Evolutionary conservation across 2,329 filamentous ascomycete species (phyloP).

Genomic region (Scedosporium apiospermum): DNA sequence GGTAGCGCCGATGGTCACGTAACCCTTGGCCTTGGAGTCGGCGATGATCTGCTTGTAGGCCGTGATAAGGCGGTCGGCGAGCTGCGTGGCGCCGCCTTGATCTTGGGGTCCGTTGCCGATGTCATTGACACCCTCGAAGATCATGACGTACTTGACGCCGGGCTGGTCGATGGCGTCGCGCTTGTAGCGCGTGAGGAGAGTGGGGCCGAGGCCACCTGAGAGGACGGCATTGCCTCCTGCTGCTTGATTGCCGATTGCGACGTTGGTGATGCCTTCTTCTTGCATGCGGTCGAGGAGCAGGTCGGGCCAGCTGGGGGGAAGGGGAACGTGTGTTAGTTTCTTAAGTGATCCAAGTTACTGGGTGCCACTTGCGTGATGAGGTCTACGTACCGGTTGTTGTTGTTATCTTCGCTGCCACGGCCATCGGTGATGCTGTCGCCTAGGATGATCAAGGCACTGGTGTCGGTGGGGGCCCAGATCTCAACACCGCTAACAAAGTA

Average conservation of each 20-base stretch:
- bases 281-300: conserved; percentile 43
- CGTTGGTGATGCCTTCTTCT: conserved; percentile 32
- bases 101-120: conserved; percentile 45
- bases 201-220: conserved; percentile 51
- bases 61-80: conserved; percentile 42
- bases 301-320: conserved; percentile 41
- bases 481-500: conserved; percentile 55
- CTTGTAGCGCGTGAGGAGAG: conserved; percentile 48
- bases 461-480: conserved; percentile 35
- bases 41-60: conserved; percentile 49
- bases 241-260: conserved; percentile 55
- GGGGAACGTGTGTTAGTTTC: not conserved
- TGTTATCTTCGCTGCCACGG: conserved; percentile 49
- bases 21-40: conserved; percentile 41
- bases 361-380: not conserved
- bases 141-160: conserved; percentile 49
- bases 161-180: conserved; percentile 53
- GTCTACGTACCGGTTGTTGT: conserved; percentile 40
- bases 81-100: conserved; percentile 31
- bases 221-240: conserved; percentile 61
- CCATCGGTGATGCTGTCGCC: conserved; percentile 62
- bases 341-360: not conserved
- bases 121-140: conserved; percentile 63
- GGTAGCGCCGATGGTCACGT: conserved; percentile 52
- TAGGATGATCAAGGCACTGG: conserved; percentile 42